Conservation (phyloP, 495 filamentous ascomycete genomes). For the Aspergillus haitiensis region DNA sequence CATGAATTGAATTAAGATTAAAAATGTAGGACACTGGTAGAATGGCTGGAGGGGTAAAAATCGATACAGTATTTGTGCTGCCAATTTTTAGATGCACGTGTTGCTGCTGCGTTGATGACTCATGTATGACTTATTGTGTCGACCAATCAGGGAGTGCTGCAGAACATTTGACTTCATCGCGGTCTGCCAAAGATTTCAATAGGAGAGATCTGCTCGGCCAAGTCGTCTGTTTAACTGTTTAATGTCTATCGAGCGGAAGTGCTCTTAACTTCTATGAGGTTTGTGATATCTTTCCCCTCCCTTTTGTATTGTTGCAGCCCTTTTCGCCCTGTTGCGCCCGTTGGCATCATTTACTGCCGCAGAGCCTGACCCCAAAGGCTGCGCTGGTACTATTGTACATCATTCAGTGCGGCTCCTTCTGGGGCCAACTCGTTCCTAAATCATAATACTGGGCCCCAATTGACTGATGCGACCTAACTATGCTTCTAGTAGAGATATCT, state of each 20-base stretch:
- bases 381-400: neutral
- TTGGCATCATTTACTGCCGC: slow-evolving; percentile 9
- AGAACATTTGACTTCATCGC: slow-evolving; percentile 26
- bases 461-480: slow-evolving; percentile 5
- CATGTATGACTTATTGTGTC: slow-evolving; percentile 17
- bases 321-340: neutral
- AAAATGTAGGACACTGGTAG: no score
- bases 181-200: slow-evolving; percentile 22
- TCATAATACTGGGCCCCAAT: slow-evolving; percentile 12
- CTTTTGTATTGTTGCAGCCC: neutral
- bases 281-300: neutral
- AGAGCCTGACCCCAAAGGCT: slow-evolving; percentile 7
- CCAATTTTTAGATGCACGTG: slow-evolving; percentile 11
- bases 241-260: slow-evolving; percentile 6
- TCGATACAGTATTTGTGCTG: no score
- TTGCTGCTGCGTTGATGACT: slow-evolving; percentile 4
- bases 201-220: slow-evolving; percentile 16
- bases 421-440: slow-evolving; percentile 7
- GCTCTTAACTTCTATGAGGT: neutral
- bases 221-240: neutral
- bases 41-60: no score
- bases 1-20: no score
- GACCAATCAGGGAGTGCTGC: slow-evolving; percentile 22
- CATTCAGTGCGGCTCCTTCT: slow-evolving; percentile 12
- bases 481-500: neutral